A percentile compares a stretch with the other conserved stretches of the same genome.
phyloP scores from a whole-genome alignment of 2,329 filamentous ascomycete genomes.

The Eutypa lata region DNA sequence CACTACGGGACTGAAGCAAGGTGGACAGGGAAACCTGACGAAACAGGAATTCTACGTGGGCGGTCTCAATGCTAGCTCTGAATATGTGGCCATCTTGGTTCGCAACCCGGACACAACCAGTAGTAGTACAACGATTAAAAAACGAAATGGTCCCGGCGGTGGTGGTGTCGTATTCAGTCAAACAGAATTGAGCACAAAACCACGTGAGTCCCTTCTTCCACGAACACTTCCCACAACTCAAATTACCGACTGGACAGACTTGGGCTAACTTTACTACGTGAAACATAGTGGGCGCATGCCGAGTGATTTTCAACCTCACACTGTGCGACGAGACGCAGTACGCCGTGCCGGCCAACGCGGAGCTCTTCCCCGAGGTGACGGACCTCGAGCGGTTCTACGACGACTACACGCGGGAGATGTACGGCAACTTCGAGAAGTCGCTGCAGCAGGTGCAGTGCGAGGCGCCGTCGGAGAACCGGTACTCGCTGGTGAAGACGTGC shows the following conservation, averaged over 20 bases:
- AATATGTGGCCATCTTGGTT: conserved; percentile 72
- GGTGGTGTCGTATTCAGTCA: conserved; percentile 72
- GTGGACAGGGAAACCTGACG: conserved; percentile 63
- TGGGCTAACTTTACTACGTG: no score
- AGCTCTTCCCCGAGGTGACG: conserved; percentile 55
- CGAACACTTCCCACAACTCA: not conserved
- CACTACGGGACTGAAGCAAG: conserved; percentile 64
- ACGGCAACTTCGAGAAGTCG: conserved; percentile 74
- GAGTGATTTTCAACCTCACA: conserved; percentile 78
- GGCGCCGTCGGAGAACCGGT: conserved; percentile 67
- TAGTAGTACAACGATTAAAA: conserved; percentile 49
- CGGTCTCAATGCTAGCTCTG: conserved; percentile 67
- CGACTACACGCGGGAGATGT: conserved; percentile 64
- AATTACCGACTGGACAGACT: no score
- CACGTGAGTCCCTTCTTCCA: conserved; percentile 50
- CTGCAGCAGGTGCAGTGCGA: conserved; percentile 85
- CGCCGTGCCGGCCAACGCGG: conserved; percentile 78
- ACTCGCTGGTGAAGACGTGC: conserved; percentile 78
- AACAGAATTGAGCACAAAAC: conserved; percentile 75
- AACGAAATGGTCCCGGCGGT: conserved; percentile 56
- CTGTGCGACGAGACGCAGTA: conserved; percentile 90
- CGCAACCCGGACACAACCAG: conserved; percentile 45
- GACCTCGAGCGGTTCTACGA: conserved; percentile 75
- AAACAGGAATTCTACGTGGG: conserved; percentile 87
- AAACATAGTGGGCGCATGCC: conserved; percentile 52